A percentile compares a stretch with the other conserved stretches of the same genome.
phyloP scores from a whole-genome alignment of 331 rosid genomes.

The Telfairia occidentalis region DNA sequence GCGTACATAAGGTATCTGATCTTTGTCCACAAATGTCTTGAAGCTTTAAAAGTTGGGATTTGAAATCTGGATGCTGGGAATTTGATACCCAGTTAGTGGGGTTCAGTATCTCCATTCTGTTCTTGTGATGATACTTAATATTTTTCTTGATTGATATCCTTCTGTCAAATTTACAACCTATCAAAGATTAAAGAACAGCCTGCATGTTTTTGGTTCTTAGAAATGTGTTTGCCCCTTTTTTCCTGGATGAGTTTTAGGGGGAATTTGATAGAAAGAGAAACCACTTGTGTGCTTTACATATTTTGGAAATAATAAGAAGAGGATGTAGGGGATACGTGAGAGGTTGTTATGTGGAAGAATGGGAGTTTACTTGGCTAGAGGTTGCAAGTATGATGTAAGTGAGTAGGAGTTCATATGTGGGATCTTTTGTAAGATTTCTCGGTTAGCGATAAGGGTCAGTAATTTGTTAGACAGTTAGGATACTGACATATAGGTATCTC shows the following conservation, averaged over 20 bases:
- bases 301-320: neutral
- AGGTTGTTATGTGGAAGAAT: neutral
- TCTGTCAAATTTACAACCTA: neutral
- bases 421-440: neutral
- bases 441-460: neutral
- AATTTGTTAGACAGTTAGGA: neutral
- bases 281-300: neutral
- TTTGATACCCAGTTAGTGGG: neutral
- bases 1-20: conserved; percentile 81
- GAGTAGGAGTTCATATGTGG: neutral
- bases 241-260: too few relatives aligned
- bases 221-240: neutral
- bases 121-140: neutral
- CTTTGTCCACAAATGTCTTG: neutral
- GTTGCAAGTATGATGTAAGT: neutral
- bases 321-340: neutral
- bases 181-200: neutral
- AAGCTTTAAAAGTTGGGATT: neutral
- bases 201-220: neutral
- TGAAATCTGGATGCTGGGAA: neutral
- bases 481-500: neutral
- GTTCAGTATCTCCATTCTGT: neutral
- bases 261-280: neutral
- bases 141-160: neutral
- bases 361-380: neutral